A percentile compares a stretch with the other conserved stretches of the same genome.
These are phyloP conservation scores for Hyaloperonospora arabidopsidis DNA, from an alignment of 352 stramenopile genomes.

Conservation along the genomic window DNA sequence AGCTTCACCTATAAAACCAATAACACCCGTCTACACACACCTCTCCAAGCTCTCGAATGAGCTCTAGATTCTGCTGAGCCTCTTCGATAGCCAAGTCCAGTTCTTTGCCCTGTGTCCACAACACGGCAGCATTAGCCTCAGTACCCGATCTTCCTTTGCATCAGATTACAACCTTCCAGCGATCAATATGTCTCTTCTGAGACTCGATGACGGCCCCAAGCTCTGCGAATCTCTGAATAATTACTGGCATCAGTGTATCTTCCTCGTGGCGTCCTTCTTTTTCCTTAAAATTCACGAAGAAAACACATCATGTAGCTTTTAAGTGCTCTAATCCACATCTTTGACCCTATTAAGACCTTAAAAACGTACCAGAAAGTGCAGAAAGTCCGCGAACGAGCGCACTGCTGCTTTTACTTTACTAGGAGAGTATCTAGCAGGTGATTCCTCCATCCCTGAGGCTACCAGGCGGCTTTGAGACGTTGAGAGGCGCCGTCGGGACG, in stretches of 20 bases:
- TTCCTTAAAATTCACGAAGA: conserved; percentile 42
- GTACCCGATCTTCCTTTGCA: not conserved
- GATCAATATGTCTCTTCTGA: conserved; percentile 78
- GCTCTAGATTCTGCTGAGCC: conserved; percentile 52
- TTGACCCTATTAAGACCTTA: not conserved
- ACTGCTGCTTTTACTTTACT: conserved; percentile 71
- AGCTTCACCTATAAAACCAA: not conserved
- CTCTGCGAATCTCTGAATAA: conserved; percentile 70
- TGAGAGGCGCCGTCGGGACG: conserved; percentile 24
- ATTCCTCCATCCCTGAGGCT: conserved; percentile 33
- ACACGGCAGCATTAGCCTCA: conserved; percentile 2
- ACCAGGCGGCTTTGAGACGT: conserved; percentile 22
- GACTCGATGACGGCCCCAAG: conserved; percentile 76
- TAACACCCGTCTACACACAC: conserved; percentile 14
- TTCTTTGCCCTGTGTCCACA: conserved; percentile 47
- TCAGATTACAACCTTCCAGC: conserved; percentile 47
- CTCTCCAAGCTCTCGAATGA: conserved; percentile 46
- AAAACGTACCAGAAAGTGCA: conserved; percentile 70
- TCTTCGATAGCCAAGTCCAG: conserved; percentile 71
- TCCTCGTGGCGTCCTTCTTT: conserved; percentile 73
- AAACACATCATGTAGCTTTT: conserved; percentile 25
- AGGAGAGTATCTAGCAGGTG: conserved; percentile 56
- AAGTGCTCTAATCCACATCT: conserved; percentile 19
- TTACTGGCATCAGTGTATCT: conserved; percentile 64
- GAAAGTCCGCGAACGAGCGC: conserved; percentile 73